phyloP scores from a whole-genome alignment of 257 asterid genomes.

The Verbascum thapsus region DNA sequence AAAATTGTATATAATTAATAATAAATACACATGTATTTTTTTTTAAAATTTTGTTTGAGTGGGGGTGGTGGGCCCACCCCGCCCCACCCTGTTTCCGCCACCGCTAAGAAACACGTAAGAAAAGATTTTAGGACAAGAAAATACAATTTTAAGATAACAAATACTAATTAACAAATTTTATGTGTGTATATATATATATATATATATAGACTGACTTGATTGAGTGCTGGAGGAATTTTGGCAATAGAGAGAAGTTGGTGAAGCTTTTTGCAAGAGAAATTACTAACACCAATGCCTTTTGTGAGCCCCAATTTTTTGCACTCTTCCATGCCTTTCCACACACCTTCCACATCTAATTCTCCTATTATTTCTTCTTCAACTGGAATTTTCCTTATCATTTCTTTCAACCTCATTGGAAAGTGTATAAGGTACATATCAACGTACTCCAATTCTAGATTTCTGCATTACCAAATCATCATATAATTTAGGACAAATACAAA shows the following conservation, averaged over 20 bases:
- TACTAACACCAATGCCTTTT: conserved; percentile 71
- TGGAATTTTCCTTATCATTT: conserved; percentile 28
- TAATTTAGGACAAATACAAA: background rate
- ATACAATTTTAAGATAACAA: too few species aligned
- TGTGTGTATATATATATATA: too few species aligned
- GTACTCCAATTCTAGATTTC: conserved; percentile 54
- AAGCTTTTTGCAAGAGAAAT: conserved; percentile 51
- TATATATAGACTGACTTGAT: conserved; percentile 46
- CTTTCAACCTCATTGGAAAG: conserved; percentile 49
- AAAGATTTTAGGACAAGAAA: too few species aligned
- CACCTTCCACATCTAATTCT: conserved; percentile 50
- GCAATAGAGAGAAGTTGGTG: conserved; percentile 43
- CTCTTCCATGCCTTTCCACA: conserved; percentile 75
- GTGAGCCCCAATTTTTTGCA: conserved; percentile 57
- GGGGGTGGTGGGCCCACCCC: too few species aligned
- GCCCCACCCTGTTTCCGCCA: too few species aligned
- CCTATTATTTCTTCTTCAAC: conserved; percentile 34
- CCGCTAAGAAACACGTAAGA: too few species aligned
- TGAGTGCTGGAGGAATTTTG: conserved; percentile 57
- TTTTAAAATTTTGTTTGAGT: too few species aligned
- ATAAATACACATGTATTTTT: too few species aligned
- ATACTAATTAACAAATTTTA: too few species aligned
- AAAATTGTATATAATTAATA: too few species aligned
- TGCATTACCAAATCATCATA: conserved; percentile 11
- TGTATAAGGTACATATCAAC: conserved; percentile 71